A percentile compares a stretch with the other conserved stretches of the same genome.
phyloP scores from a whole-genome alignment of 768 basidiomycete species.

The Termitomyces sp. region DNA sequence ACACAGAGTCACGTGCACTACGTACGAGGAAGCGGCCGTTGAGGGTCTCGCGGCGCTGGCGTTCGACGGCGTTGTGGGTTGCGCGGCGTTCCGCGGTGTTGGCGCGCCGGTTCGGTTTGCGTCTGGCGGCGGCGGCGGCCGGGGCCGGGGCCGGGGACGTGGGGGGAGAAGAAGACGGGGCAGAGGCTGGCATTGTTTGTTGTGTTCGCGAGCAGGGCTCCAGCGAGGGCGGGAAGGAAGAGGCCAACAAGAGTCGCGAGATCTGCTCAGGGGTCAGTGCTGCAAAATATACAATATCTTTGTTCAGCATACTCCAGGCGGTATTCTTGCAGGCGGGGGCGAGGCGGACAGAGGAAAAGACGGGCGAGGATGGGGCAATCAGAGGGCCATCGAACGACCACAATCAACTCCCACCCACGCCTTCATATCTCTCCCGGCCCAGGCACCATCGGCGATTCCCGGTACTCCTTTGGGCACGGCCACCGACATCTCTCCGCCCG shows the following conservation, averaged over 20 bases:
- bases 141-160: slow-evolving; percentile 9
- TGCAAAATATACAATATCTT: too few species aligned
- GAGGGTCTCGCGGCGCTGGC: slow-evolving; percentile 88
- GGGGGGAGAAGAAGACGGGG: slow-evolving; percentile 22
- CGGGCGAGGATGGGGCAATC: slow-evolving; percentile 11
- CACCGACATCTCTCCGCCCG: too few species aligned
- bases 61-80: slow-evolving; percentile 96
- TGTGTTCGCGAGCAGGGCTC: slow-evolving; percentile 64
- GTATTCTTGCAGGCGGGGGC: slow-evolving; percentile 46
- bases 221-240: slow-evolving; percentile 62
- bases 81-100: slow-evolving; percentile 97
- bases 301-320: slow-evolving; percentile 40
- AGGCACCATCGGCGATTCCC: too few species aligned
- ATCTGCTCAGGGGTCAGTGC: slow-evolving; percentile 36
- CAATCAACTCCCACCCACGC: slow-evolving; percentile 1
- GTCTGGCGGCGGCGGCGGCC: slow-evolving; percentile 37
- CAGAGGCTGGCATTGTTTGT: slow-evolving; percentile 1
- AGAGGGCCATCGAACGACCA: slow-evolving; percentile 19
- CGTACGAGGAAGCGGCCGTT: slow-evolving; percentile 88
- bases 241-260: slow-evolving; percentile 96
- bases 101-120: slow-evolving; percentile 84
- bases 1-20: not conserved
- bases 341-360: slow-evolving; percentile 27
- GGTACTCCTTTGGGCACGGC: too few species aligned
- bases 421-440: not conserved